Percentiles rank a stretch among this genome's conserved stretches.
Evolutionary conservation across 2,329 filamentous ascomycete genomes (phyloP).

Genomic region (Apiospora hydei): DNA sequence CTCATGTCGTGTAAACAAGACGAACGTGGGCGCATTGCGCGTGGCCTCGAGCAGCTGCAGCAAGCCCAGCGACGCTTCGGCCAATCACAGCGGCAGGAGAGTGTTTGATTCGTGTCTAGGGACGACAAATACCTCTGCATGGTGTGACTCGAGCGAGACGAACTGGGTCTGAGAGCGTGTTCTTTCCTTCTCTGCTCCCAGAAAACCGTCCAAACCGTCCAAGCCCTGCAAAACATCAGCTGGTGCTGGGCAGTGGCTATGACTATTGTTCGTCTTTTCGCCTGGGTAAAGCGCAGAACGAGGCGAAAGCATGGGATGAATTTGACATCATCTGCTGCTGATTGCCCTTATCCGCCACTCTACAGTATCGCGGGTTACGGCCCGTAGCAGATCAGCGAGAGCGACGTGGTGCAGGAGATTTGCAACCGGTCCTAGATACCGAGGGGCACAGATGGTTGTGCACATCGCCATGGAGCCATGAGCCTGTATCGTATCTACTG

Average conservation of each 20-base stretch:
- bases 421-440: background rate
- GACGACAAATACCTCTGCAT: constrained; percentile 14
- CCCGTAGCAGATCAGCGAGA: background rate
- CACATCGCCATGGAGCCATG: background rate
- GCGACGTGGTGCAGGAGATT: background rate
- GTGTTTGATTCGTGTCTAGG: constrained; percentile 6
- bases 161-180: constrained; percentile 11
- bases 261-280: background rate
- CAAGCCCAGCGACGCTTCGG: background rate
- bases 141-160: constrained; percentile 16
- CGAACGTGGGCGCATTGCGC: constrained; percentile 5
- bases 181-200: background rate
- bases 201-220: background rate
- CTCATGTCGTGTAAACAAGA: constrained; percentile 8
- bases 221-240: constrained; percentile 8
- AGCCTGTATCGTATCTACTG: background rate
- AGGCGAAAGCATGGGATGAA: constrained; percentile 12
- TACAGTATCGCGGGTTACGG: background rate
- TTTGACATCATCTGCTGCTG: background rate
- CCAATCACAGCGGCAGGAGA: background rate
- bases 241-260: constrained; percentile 2
- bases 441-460: background rate
- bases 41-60: background rate
- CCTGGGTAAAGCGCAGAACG: background rate
- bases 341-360: background rate